Percentiles rank a stretch among this genome's conserved stretches.
These are phyloP conservation scores for Corymbia maculata DNA, from an alignment of 345 rosid genomes.

Conservation along the genomic window DNA sequence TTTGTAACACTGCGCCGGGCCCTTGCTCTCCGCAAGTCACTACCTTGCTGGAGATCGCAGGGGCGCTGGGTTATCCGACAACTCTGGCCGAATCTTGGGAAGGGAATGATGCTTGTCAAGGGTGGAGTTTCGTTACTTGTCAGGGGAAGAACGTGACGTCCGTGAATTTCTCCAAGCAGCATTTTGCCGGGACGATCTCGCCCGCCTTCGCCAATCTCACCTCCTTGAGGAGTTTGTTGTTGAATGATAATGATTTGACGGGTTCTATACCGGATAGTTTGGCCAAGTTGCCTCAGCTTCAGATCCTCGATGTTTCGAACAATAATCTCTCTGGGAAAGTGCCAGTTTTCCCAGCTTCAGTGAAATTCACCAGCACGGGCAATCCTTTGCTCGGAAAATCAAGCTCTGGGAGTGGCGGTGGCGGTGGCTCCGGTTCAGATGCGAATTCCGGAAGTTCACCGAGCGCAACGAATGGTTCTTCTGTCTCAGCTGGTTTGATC, in stretches of 20 bases:
- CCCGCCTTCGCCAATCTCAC: slow-evolving; percentile 48
- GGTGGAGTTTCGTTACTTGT: slow-evolving; percentile 54
- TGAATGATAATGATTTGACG: slow-evolving; percentile 52
- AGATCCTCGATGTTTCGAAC: slow-evolving; percentile 54
- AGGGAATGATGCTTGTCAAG: slow-evolving; percentile 62
- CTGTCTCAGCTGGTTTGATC: slow-evolving; percentile 22
- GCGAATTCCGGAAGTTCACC: not conserved
- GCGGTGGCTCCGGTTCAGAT: not conserved
- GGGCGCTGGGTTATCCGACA: slow-evolving; percentile 54
- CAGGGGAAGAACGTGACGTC: slow-evolving; percentile 20
- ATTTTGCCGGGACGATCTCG: slow-evolving; percentile 50
- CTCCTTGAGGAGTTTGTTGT: slow-evolving; percentile 32
- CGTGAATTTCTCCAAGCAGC: slow-evolving; percentile 40
- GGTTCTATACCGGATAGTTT: slow-evolving; percentile 59
- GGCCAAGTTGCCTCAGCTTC: slow-evolving; percentile 35
- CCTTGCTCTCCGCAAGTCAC: slow-evolving; percentile 57
- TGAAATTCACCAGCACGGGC: slow-evolving; percentile 41
- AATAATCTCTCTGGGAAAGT: slow-evolving; percentile 58
- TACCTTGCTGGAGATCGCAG: slow-evolving; percentile 47
- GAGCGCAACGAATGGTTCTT: slow-evolving; percentile 6
- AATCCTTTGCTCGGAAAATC: slow-evolving; percentile 31
- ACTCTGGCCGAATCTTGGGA: slow-evolving; percentile 57
- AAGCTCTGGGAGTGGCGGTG: slow-evolving; percentile 7
- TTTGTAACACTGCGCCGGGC: slow-evolving; percentile 18
- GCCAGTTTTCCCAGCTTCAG: slow-evolving; percentile 26